Evolutionary conservation across 2,329 filamentous ascomycete genomes (phyloP).

Genomic region (Microsporum canis): DNA sequence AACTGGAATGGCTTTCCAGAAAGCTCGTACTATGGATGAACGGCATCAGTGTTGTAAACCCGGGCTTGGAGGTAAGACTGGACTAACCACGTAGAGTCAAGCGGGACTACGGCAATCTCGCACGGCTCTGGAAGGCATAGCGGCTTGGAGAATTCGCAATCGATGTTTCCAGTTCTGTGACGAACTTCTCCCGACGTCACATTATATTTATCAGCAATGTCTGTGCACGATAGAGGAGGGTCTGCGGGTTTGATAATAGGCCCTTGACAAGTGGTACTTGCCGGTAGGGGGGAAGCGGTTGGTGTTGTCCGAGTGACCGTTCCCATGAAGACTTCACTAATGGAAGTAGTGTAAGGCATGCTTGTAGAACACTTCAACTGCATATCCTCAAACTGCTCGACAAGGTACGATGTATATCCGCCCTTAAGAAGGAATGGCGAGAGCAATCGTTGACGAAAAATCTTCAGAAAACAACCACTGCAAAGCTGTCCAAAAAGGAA

Average conservation of each 20-base stretch:
- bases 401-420: conserved; percentile 13
- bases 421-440: conserved; percentile 12
- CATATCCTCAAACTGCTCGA: conserved; percentile 14
- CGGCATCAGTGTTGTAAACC: background rate
- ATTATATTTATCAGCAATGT: background rate
- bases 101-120: background rate
- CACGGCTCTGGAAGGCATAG: background rate
- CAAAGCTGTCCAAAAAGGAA: conserved; percentile 5
- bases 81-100: background rate
- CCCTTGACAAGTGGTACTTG: background rate
- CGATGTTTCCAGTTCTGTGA: background rate
- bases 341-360: conserved; percentile 9
- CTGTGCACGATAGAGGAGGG: background rate
- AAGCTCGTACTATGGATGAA: background rate
- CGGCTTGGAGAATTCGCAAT: background rate
- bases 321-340: conserved; percentile 6
- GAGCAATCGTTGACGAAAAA: conserved; percentile 15
- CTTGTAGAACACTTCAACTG: conserved; percentile 15
- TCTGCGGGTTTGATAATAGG: background rate
- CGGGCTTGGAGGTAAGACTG: background rate
- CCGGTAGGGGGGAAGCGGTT: background rate
- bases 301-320: conserved; percentile 9
- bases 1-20: background rate
- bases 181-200: background rate
- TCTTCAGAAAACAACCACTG: conserved; percentile 15